A percentile compares a stretch with the other conserved stretches of the same genome.
These are phyloP conservation scores for Odontarrhena argentea DNA, from an alignment of 345 rosid species.

Conservation along the genomic window DNA sequence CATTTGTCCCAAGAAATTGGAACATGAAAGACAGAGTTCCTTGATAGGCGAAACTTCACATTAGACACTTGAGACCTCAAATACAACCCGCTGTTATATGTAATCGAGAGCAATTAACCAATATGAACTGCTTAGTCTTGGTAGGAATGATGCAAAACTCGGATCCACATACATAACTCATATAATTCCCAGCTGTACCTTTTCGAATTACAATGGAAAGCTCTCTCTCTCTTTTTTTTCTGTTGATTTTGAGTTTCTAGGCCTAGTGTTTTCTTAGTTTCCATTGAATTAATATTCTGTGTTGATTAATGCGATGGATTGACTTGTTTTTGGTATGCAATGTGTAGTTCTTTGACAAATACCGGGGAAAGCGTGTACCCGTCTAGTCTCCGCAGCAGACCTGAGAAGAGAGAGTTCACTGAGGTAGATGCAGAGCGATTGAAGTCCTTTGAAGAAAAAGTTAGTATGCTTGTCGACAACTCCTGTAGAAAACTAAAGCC, in stretches of 20 bases:
- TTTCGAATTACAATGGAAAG: background rate
- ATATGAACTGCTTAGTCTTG: slow-evolving; percentile 8
- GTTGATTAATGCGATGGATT: background rate
- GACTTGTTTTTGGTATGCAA: slow-evolving; percentile 3
- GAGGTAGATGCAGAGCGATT: slow-evolving; percentile 19
- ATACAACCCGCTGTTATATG: background rate
- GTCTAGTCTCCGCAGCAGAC: slow-evolving; percentile 23
- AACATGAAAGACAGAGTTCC: slow-evolving; percentile 2
- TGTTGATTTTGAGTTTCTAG: slow-evolving; percentile 28
- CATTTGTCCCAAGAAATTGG: background rate
- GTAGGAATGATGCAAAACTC: slow-evolving; percentile 7
- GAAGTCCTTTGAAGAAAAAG: slow-evolving; percentile 30
- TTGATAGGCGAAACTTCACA: background rate
- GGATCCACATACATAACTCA: background rate
- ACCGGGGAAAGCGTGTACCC: slow-evolving; percentile 45
- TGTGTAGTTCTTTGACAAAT: slow-evolving; percentile 46
- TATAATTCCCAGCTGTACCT: background rate
- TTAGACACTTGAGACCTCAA: background rate
- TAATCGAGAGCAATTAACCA: background rate
- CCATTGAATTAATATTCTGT: background rate
- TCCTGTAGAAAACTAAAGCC: slow-evolving; percentile 31
- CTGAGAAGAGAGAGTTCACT: slow-evolving; percentile 21
- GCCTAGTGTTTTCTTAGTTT: slow-evolving; percentile 19
- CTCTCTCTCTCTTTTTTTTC: slow-evolving; percentile 9
- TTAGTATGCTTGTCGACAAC: slow-evolving; percentile 21